These are phyloP conservation scores for fission yeast (Schizosaccharomyces pombe) DNA, from an alignment of 805 yeast genomes.

Conservation along the genomic window DNA sequence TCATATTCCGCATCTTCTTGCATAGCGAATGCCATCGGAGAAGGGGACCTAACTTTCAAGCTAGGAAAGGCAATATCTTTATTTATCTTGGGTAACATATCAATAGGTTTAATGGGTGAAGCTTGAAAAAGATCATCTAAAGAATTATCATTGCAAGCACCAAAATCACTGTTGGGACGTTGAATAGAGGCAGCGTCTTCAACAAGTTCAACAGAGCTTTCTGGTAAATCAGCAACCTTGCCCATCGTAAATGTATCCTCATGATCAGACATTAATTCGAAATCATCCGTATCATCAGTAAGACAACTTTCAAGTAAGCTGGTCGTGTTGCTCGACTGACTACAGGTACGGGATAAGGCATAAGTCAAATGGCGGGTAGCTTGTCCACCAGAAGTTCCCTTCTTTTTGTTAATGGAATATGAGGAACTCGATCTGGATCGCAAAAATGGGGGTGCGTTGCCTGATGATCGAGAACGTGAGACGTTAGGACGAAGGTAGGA, in stretches of 20 bases:
- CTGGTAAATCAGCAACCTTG: not conserved
- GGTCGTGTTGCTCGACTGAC: slow-evolving; percentile 9
- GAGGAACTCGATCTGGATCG: not conserved
- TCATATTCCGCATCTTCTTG: not conserved
- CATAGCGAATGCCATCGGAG: not conserved
- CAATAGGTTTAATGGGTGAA: not conserved
- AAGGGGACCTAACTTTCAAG: not conserved
- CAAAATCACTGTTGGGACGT: not conserved
- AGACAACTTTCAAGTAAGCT: not conserved
- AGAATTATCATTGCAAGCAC: not conserved
- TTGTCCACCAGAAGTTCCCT: not conserved
- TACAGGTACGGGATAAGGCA: slow-evolving; percentile 9
- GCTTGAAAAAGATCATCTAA: not conserved
- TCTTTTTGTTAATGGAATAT: not conserved
- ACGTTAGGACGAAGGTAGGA: slow-evolving; percentile 3
- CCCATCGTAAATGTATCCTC: not conserved
- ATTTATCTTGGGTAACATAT: no score
- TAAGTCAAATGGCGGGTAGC: not conserved
- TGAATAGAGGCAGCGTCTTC: not conserved
- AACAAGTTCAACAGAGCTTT: not conserved
- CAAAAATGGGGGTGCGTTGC: slow-evolving; percentile 8
- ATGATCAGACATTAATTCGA: not conserved
- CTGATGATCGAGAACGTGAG: slow-evolving; percentile 7
- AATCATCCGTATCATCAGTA: not conserved
- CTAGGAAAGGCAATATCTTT: not conserved